Base-by-base conservation (phyloP, 805 yeast species). In the Yamadazyma endophytica region DNA sequence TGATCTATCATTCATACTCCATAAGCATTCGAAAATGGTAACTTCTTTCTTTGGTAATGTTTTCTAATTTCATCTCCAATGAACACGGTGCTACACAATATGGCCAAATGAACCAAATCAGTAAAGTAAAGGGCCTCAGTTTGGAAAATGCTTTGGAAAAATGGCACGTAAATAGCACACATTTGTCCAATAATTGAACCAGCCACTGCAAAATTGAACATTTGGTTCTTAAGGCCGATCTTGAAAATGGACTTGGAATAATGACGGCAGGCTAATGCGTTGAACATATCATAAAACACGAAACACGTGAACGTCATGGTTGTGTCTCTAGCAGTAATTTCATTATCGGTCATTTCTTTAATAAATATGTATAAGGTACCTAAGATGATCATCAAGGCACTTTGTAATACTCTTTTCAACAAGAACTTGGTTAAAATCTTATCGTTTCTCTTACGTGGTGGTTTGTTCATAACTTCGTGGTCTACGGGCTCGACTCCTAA, bases 291-390 rank as follows among this genome's bases (percentile, higher is more conserved):
- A 51, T 80, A 92, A 35, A 90, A 68, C 8, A 92, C 98, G 61
- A 92, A 92, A 54, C 97, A 86, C 0, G 97, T 92, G 53, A 92
- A 92, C 0, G 98, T 90, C 98, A 92, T 92, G 1, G 99, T 92
- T 13, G 98, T 92, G 55, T 92, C 98, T 61, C 98, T 82, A 9
- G 90, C 81, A 2, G 97, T 88, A 35, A 90, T 79, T 39, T 73
- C 74, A 17, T 78, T 74, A 47, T 86, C 95, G 14, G 76, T 72
- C 95, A 90, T 87, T 58, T 90, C 97, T 40, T 76, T 73, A 26
- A 85, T 64, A 55, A 88, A 92, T 13, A 92, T 83, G 50, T 80
- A 84, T 58, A 89, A 71, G 0, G 99, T 92, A 26, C 98, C 99
- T 9, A 71, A 21, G 17, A 87, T 73, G 34, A 92, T 86, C 53